phyloP scores from a whole-genome alignment of 345 rosid genomes.

The Lenwebbia sp. region DNA sequence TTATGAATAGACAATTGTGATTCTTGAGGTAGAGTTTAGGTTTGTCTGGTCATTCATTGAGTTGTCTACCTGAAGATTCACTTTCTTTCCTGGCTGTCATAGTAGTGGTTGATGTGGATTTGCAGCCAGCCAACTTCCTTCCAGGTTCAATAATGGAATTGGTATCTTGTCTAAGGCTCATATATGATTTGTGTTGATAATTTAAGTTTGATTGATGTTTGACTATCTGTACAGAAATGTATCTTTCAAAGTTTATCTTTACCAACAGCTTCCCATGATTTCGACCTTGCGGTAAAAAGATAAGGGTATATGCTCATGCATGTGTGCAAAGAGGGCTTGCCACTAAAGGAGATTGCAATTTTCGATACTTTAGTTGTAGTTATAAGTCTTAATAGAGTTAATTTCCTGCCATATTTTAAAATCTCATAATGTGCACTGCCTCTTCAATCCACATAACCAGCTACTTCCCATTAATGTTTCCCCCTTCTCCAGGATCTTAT shows the following conservation, averaged over 20 bases:
- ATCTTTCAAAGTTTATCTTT: not conserved
- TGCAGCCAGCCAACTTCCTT: not conserved
- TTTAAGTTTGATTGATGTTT: not conserved
- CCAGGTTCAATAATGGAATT: not conserved
- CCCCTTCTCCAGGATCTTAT: not conserved
- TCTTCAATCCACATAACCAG: not conserved
- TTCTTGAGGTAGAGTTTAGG: not conserved
- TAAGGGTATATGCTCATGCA: not conserved
- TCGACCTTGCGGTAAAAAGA: not conserved
- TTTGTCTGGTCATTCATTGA: not conserved
- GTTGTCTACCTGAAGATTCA: not conserved
- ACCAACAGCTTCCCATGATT: not conserved
- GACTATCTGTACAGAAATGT: not conserved
- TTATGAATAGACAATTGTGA: not conserved
- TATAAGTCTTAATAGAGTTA: not conserved
- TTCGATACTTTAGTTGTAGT: not conserved
- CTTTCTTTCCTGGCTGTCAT: not conserved
- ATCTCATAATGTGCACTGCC: not conserved
- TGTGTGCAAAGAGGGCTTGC: not conserved
- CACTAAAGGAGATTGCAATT: not conserved
- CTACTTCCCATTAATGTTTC: not conserved
- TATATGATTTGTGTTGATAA: not conserved
- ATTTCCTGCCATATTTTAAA: not conserved
- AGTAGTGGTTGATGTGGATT: not conserved
- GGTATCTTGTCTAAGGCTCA: not conserved